A percentile compares a stretch with the other conserved stretches of the same genome.
These are phyloP conservation scores for Tritrichomonas foetus DNA, from an alignment of 208 protist species.

Conservation along the genomic window DNA sequence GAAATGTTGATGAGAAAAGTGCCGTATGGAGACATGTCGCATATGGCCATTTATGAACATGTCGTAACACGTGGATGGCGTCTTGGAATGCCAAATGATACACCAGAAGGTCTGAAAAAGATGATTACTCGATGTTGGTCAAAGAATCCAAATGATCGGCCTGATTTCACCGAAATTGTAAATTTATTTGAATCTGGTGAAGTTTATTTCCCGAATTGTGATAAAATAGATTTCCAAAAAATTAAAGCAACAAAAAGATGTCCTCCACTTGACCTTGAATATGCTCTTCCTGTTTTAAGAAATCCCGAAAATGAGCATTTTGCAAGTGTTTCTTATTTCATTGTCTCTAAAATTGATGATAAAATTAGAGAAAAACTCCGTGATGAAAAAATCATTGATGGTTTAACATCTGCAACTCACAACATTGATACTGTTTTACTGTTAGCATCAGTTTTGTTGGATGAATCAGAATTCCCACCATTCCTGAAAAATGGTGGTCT, in stretches of 20 bases:
- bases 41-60: neutral
- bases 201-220: neutral
- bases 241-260: neutral
- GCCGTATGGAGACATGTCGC: neutral
- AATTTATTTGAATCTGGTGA: neutral
- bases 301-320: neutral
- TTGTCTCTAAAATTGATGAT: neutral
- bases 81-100: neutral
- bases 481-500: neutral
- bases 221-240: neutral
- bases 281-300: neutral
- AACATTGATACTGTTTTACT: conserved; percentile 6
- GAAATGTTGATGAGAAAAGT: neutral
- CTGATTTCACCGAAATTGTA: neutral
- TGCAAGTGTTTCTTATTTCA: neutral
- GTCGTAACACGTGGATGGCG: neutral
- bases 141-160: neutral
- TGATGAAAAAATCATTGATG: neutral
- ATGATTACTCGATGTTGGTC: neutral
- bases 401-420: neutral
- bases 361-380: neutral
- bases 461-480: neutral
- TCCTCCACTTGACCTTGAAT: neutral
- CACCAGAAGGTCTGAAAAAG: neutral
- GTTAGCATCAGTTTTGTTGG: neutral